phyloP scores from a whole-genome alignment of 139 green algal genomes.

The Asterochloris erici region DNA sequence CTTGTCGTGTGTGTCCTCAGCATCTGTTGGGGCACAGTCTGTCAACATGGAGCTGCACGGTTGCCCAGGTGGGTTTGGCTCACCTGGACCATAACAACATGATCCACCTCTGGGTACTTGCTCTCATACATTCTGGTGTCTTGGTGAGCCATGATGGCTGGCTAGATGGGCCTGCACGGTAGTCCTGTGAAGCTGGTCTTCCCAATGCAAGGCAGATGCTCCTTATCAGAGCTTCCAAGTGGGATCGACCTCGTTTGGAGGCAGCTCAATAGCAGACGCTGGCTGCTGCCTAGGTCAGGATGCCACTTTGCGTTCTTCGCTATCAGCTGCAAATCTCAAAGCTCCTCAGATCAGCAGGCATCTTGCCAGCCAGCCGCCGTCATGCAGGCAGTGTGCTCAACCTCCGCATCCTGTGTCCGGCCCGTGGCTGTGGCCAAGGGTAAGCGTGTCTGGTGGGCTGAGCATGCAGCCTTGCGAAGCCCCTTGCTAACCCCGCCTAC shows the following conservation, averaged over 20 bases:
- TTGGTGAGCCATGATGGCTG: background rate
- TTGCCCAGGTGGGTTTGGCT: background rate
- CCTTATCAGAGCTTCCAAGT: too few species aligned
- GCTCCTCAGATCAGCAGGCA: background rate
- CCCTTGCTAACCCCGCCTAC: background rate
- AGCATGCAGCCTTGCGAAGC: background rate
- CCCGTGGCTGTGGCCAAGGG: background rate
- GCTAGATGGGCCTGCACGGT: too few species aligned
- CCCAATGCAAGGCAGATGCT: too few species aligned
- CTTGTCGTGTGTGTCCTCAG: too few species aligned
- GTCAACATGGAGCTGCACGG: background rate
- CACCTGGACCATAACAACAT: slow-evolving; percentile 95
- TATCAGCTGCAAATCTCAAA: background rate
- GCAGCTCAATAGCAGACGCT: too few species aligned
- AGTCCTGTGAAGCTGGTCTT: too few species aligned
- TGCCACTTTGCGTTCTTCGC: background rate
- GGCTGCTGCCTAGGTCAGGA: background rate
- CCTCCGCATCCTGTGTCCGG: background rate
- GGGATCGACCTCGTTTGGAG: too few species aligned
- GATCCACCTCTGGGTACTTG: slow-evolving; percentile 95
- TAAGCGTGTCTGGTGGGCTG: background rate
- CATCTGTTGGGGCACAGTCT: background rate
- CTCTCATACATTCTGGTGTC: slow-evolving; percentile 89
- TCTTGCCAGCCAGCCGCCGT: background rate
- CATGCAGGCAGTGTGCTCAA: slow-evolving; percentile 17